These are phyloP conservation scores for Gentiana straminea DNA, from an alignment of 257 asterid species.

Conservation along the genomic window DNA sequence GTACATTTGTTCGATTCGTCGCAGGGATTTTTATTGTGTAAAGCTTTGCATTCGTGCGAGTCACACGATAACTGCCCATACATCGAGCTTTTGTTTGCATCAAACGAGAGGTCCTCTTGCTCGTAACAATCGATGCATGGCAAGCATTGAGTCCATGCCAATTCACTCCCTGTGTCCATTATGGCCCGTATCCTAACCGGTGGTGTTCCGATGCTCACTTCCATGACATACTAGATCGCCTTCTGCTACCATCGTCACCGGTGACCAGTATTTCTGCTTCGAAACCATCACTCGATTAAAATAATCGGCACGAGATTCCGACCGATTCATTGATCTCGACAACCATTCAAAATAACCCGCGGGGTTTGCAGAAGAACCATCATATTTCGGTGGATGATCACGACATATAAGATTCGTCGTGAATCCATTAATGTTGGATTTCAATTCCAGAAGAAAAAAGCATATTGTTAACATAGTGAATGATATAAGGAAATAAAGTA, in stretches of 20 bases:
- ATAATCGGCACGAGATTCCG: constrained; percentile 26
- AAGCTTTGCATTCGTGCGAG: constrained; percentile 13
- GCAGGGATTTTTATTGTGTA: constrained; percentile 6
- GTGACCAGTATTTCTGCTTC: constrained; percentile 6
- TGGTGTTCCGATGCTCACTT: constrained; percentile 39
- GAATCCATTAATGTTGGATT: constrained; percentile 19
- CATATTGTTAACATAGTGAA: too few species aligned
- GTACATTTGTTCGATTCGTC: constrained; percentile 11
- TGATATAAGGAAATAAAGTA: too few species aligned
- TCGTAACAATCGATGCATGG: constrained; percentile 40
- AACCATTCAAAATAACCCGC: constrained; percentile 20
- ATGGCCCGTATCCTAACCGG: constrained; percentile 28
- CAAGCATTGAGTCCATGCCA: constrained; percentile 51
- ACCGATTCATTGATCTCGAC: constrained; percentile 16
- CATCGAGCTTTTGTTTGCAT: constrained; percentile 17
- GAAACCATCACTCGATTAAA: not conserved
- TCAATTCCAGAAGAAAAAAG: too few species aligned
- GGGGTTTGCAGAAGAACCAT: too few species aligned
- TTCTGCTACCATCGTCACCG: constrained; percentile 10
- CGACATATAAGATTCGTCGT: constrained; percentile 39
- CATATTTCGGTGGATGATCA: constrained; percentile 25
- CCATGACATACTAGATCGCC: constrained; percentile 32
- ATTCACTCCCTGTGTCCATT: constrained; percentile 55
- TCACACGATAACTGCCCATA: constrained; percentile 21
- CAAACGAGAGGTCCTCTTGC: constrained; percentile 35